Evolutionary conservation across 2,329 filamentous ascomycete genomes (phyloP), one percentile per base, ranked within the genome.

Genomic region (Xylaria sp.): DNA sequence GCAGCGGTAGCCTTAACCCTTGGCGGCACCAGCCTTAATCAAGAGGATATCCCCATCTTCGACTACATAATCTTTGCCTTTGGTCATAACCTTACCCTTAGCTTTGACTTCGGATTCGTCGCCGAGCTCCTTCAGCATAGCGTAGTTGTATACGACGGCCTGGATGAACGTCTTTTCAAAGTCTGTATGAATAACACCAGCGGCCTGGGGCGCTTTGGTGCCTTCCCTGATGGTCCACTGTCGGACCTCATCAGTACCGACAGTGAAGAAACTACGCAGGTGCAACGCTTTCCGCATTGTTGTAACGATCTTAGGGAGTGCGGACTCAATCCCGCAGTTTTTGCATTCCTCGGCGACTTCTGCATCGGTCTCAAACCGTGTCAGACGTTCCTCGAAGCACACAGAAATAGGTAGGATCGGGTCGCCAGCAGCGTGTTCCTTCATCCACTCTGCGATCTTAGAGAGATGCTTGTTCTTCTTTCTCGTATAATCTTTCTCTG

Each of bases 121-220:
- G 61, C 95, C 95, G 57, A 92, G 85, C 82, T 98, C 96, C 83
- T 91, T 93, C 62, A 99, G 84, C 1, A 87, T 83, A 30, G 80
- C 85, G 83, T 89, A 99, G 85, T 97, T 98, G 85, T 97, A 98
- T 34, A 98, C 94, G 72, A 99, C 88, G 71, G 87, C 92, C 84
- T 99, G 97, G 76, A 99, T 99, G 80, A 99, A 99, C 0, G 97
- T 99, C 90, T 99, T 99, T 83, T 99, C 96, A 74, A 99, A 98
- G 80, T 99, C 96, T 74, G 91, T 93, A 84, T 99, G 96, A 75
- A 99, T 99, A 71, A 99, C 96, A 86, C 96, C 96, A 45, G 96
- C 96, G 55, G 96, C 96, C 78, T 97, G 92, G 19, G 96, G 96
- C n/a, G 96, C 96, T 86, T 99, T 99, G 79, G 92, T 97, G 75